phyloP scores from a whole-genome alignment of 441 rosid species.

The Populus hybrid region DNA sequence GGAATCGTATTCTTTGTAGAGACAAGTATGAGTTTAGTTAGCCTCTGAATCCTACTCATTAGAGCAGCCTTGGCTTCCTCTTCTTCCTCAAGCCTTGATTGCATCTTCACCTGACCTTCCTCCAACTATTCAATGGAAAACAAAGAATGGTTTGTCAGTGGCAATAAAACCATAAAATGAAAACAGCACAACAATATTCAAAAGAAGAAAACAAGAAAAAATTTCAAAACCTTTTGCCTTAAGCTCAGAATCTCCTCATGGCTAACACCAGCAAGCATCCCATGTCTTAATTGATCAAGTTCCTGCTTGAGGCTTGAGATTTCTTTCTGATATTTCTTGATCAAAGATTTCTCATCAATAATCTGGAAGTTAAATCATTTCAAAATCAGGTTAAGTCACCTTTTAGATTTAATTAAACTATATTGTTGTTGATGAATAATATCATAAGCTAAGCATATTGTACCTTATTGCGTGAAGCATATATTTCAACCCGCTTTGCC shows the following conservation, averaged over 20 bases:
- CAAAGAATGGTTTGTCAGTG: slow-evolving; percentile 2
- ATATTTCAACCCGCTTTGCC: slow-evolving; percentile 96
- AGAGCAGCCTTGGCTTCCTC: slow-evolving; percentile 99
- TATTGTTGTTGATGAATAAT: background rate
- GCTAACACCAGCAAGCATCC: slow-evolving; percentile 82
- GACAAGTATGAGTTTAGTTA: slow-evolving; percentile 97
- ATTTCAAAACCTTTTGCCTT: slow-evolving; percentile 72
- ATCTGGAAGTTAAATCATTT: slow-evolving; percentile 47
- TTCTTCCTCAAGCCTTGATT: slow-evolving; percentile 97
- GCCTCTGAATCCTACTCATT: slow-evolving; percentile 97
- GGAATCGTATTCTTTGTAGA: slow-evolving; percentile 87
- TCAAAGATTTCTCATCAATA: slow-evolving; percentile 94
- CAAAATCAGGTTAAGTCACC: slow-evolving; percentile 18
- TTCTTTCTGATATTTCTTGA: slow-evolving; percentile 96
- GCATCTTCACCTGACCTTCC: slow-evolving; percentile 99
- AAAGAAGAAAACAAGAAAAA: slow-evolving; percentile 1
- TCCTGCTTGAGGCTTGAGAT: slow-evolving; percentile 82
- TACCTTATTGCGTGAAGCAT: slow-evolving; percentile 97
- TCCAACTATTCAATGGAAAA: slow-evolving; percentile 58
- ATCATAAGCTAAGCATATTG: slow-evolving; percentile 18
- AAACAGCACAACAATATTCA: no score
- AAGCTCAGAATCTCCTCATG: slow-evolving; percentile 90
- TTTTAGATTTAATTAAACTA: background rate
- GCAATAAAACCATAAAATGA: background rate
- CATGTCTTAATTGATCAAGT: slow-evolving; percentile 85